phyloP scores from a whole-genome alignment of 257 asterid genomes.

The Rubia yunnanensis region DNA sequence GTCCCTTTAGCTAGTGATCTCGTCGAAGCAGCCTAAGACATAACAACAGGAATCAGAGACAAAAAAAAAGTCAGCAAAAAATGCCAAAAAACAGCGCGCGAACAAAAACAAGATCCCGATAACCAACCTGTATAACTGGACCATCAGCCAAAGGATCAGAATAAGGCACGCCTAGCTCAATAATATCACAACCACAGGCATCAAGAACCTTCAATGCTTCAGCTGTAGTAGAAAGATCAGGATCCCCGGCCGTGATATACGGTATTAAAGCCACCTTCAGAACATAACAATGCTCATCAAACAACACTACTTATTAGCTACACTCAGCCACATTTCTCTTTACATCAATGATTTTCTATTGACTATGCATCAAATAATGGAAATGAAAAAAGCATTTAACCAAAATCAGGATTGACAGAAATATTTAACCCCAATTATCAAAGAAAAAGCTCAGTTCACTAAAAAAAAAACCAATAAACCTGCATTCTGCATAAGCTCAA shows the following conservation, averaged over 20 bases:
- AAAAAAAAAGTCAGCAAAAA: background rate
- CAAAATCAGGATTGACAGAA: background rate
- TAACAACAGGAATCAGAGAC: constrained; percentile 7
- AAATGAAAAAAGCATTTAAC: background rate
- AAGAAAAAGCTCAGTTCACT: background rate
- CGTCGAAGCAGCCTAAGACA: constrained; percentile 67
- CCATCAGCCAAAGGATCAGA: constrained; percentile 98
- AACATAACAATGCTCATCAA: constrained; percentile 22
- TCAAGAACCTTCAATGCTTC: constrained; percentile 75
- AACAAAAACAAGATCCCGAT: background rate
- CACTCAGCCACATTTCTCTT: background rate
- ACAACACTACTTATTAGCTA: background rate
- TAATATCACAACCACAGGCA: constrained; percentile 79
- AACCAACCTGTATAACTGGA: constrained; percentile 75
- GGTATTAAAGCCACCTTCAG: constrained; percentile 77
- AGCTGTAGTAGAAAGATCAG: constrained; percentile 75
- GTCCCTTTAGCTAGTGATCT: constrained; percentile 67
- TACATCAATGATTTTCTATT: background rate
- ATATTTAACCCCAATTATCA: too few relatives aligned
- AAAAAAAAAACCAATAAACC: background rate
- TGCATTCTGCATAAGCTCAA: background rate
- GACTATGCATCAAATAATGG: background rate
- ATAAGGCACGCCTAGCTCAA: constrained; percentile 85
- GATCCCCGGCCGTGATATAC: constrained; percentile 88
- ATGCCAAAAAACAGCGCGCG: background rate